Base-by-base conservation (phyloP, 139 green algal species). In the Picochlorum sp. region DNA sequence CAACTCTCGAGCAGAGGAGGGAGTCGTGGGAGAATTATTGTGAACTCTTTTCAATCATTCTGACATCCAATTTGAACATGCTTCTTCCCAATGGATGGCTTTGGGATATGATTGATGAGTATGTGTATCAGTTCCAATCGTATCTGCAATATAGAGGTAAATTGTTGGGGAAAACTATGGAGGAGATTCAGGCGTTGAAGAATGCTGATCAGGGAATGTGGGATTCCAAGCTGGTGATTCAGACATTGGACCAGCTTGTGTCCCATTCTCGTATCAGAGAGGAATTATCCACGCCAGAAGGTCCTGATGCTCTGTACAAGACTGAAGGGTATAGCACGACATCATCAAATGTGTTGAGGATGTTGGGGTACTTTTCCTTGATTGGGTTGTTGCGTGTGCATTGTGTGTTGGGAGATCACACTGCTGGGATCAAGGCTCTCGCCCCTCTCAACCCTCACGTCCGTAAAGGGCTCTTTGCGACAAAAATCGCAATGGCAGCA, bases 21-120 rank as follows among this genome's bases (percentile, higher is more conserved):
- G 88, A 92, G 64, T 94, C 85, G 0, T 98, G 91, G 92, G 85
- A 92, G 60, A 98, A 97, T 82, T 99, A 96, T 70, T 84, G 79
- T 65, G 76, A 88, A 50, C 78, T 96, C 16, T 96, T 96, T 62
- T 81, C 83, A 30, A 76, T 98, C 52, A 87, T 98, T 61, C 75
- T 97, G 65, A 76, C 88, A 58, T 80, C 75, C 61, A 95, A 95
- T 54, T 82, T 98, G 32, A 99, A 97, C 80, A 97, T 99, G 90
- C 80, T 92, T 84, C 81, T 99, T 65, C 93, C 93, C 46, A 97
- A 95, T 77, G 68, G 74, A 37, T 99, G 94, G 94, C 81, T 99
- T 59, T 99, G 90, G 89, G 90, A 97, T 77, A 98, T 98, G 91
- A 73, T 99, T 28, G 94, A 99, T 65, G 94, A 99, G 80, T 98